Base-by-base conservation (phyloP, 2,329 filamentous ascomycete species). In the Aspergillus unguis region DNA sequence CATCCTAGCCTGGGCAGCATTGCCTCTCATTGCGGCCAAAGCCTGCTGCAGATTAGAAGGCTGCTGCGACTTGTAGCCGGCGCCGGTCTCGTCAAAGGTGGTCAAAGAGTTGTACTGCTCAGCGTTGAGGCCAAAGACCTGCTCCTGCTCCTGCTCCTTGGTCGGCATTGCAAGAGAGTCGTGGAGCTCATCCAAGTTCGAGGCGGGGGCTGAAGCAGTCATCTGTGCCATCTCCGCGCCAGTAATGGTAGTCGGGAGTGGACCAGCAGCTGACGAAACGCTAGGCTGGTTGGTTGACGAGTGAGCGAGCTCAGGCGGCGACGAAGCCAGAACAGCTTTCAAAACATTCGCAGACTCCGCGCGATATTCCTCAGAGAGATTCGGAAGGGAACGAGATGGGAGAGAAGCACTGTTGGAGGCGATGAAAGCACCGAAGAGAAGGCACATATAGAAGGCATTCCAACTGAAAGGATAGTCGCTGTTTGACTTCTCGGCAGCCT, bases 381-480 rank as follows among this genome's bases (percentile, higher is more conserved):
- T 65, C 6, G 74, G 74, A 32, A 76, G 85, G 61, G 84, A 83
- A 36, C 85, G 83, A 38, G 72, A 61, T 4, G 73, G 62, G n/a
- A 81, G 77, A 23, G 85, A 79, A 41, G 85, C 83, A 61, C 85
- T 85, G 74, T 92, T 95, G 31, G 92, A 96, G 57, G 94, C 87
- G 63, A 97, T 91, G 68, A 96, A 96, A 48, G 94, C 94, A 68
- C 94, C 94, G 59, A 96, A 92, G 50, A 99, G 87, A 67, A 99
- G 88, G 62, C 96, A 88, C 90, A 96, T 95, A 87, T 71, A 97
- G 80, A 64, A 97, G 76, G 65, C 90, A 84, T 77, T 76, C 75
- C 75, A 77, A 66, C 75, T 77, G 65, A 77, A 76, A 47, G 90
- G 89, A 64, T 92, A 88, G 61, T 90, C 86, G 56, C 85, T 79